Percentiles rank a stretch among this genome's conserved stretches.
Conservation (phyloP, 441 rosid species). For the Populus hybrid region DNA sequence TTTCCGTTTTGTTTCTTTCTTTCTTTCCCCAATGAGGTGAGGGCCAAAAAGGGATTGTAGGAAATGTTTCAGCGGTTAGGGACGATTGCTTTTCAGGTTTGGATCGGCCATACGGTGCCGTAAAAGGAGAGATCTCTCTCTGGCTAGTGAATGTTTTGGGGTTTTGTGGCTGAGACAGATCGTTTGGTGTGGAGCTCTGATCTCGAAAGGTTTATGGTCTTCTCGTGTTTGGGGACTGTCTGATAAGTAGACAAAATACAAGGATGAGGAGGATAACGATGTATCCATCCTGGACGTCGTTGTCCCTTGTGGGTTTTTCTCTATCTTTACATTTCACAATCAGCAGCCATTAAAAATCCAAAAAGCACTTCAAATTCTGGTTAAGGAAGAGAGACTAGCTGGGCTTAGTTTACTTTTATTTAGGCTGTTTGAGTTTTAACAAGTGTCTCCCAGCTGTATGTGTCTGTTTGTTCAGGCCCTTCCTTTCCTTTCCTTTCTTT, state of each 20-base stretch:
- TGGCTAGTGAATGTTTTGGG: conserved; percentile 1
- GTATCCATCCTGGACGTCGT: conserved; percentile 34
- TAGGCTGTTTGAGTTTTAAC: conserved; percentile 4
- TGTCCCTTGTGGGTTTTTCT: conserved; percentile 40
- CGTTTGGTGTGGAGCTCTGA: conserved; percentile 55
- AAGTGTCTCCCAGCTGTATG: background rate
- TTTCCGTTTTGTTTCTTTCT: background rate
- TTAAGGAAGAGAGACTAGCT: background rate
- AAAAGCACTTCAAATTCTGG: conserved; percentile 9
- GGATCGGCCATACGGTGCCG: conserved; percentile 26
- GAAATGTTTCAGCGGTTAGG: conserved; percentile 35
- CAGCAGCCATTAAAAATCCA: conserved; percentile 18
- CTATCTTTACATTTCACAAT: conserved; percentile 25
- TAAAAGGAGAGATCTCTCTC: conserved; percentile 18
- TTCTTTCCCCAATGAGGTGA: background rate
- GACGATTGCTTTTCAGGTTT: conserved; percentile 20
- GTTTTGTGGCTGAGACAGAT: conserved; percentile 38
- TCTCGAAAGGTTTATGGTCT: conserved; percentile 50
- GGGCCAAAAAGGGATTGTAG: too few relatives aligned
- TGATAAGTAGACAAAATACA: conserved; percentile 28
- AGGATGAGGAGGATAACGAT: conserved; percentile 31
- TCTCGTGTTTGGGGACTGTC: conserved; percentile 61
- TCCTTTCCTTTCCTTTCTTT: background rate
- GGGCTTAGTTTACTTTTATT: conserved; percentile 7
- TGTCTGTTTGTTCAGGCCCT: background rate